Evolutionary conservation across 2,329 filamentous ascomycete genomes (phyloP).

Genomic region (Apiospora koreana): DNA sequence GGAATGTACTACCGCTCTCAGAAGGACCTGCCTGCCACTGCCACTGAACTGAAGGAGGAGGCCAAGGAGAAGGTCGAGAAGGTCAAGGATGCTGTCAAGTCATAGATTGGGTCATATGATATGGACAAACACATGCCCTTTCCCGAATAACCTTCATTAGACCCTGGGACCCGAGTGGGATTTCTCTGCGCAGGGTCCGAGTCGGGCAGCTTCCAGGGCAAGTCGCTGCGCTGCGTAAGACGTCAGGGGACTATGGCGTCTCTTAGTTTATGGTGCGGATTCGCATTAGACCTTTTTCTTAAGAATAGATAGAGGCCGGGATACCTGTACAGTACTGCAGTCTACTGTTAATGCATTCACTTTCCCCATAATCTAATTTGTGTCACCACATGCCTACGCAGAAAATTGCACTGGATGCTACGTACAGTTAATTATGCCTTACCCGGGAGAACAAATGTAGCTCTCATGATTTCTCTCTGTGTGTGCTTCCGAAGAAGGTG

Average conservation of each 20-base stretch:
- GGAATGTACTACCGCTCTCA: slow-evolving; percentile 62
- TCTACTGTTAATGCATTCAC: neutral
- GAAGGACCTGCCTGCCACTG: slow-evolving; percentile 47
- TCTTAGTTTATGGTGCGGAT: neutral
- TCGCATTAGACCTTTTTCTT: neutral
- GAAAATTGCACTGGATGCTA: neutral
- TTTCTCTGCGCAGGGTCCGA: neutral
- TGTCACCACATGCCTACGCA: neutral
- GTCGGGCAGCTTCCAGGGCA: neutral
- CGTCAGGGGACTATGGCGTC: neutral
- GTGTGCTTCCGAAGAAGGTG: neutral
- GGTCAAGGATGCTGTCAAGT: slow-evolving; percentile 17
- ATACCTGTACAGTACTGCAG: neutral
- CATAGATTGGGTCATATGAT: neutral
- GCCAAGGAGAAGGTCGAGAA: slow-evolving; percentile 17
- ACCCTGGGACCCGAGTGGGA: neutral
- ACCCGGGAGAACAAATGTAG: neutral
- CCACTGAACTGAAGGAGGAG: slow-evolving; percentile 13
- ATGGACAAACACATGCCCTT: neutral
- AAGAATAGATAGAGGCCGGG: neutral
- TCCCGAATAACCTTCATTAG: neutral
- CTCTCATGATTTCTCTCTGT: neutral
- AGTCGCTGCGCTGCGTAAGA: neutral
- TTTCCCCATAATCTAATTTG: neutral
- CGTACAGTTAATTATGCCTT: too few relatives aligned